A percentile compares a stretch with the other conserved stretches of the same genome.
phyloP scores from a whole-genome alignment of 768 basidiomycete genomes.

The Rubroboletus pulcherrimus region DNA sequence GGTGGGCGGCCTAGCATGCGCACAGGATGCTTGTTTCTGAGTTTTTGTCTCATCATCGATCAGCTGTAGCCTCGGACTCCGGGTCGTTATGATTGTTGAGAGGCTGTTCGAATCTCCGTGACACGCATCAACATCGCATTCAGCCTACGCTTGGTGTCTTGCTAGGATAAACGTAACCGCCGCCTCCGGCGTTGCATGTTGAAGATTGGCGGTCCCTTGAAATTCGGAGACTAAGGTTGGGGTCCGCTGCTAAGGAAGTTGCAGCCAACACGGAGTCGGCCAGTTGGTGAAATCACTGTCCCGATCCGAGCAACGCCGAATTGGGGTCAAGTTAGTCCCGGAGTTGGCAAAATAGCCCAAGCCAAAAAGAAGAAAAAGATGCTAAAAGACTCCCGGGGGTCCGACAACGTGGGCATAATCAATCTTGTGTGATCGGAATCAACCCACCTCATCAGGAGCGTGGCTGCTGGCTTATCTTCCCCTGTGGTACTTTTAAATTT shows the following conservation, averaged over 20 bases:
- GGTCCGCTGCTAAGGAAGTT: not conserved
- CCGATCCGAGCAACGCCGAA: not conserved
- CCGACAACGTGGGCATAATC: too few species aligned
- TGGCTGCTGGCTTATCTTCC: too few species aligned
- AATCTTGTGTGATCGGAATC: too few species aligned
- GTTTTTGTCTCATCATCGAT: not conserved
- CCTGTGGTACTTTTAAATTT: too few species aligned
- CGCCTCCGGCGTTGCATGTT: not conserved
- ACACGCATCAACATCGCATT: not conserved
- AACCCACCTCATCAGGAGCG: too few species aligned
- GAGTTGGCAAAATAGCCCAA: not conserved
- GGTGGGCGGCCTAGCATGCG: not conserved
- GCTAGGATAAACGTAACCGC: not conserved
- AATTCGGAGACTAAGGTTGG: not conserved
- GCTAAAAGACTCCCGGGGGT: too few species aligned
- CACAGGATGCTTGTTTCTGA: not conserved
- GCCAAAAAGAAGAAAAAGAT: too few species aligned
- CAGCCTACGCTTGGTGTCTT: not conserved
- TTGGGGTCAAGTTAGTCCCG: not conserved
- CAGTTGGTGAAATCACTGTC: not conserved
- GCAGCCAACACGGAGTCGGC: not conserved
- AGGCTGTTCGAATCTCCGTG: not conserved
- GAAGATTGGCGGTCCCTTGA: too few species aligned
- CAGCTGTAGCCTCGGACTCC: too few species aligned
- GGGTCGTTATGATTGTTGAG: not conserved